A percentile compares a stretch with the other conserved stretches of the same genome.
These are phyloP conservation scores for Colletotrichum horii DNA, from an alignment of 2,329 filamentous ascomycete genomes.

Conservation along the genomic window DNA sequence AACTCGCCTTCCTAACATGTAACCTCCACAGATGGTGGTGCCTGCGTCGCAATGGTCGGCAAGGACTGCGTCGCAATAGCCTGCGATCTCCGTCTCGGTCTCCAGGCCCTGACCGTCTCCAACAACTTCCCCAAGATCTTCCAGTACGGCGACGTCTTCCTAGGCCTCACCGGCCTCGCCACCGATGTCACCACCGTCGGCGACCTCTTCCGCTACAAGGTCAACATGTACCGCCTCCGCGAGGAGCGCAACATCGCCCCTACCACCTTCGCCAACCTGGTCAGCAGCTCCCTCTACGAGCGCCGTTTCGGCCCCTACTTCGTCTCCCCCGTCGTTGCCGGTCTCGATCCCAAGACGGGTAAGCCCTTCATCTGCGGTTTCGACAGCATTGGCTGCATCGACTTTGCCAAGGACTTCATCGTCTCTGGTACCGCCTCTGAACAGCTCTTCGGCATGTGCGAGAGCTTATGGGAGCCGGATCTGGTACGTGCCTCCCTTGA, in stretches of 20 bases:
- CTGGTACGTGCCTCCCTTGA: constrained; percentile 64
- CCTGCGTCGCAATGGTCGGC: constrained; percentile 98
- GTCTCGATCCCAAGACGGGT: constrained; percentile 91
- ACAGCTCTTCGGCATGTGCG: constrained; percentile 98
- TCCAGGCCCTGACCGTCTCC: constrained; percentile 95
- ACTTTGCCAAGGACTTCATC: constrained; percentile 99
- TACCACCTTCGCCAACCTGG: constrained; percentile 94
- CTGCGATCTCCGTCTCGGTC: constrained; percentile 96
- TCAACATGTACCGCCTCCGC: constrained; percentile 99
- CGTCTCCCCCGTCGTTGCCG: constrained; percentile 91
- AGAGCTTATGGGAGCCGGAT: constrained; percentile 97
- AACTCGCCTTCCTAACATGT: constrained; percentile 23
- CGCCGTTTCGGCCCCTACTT: constrained; percentile 96
- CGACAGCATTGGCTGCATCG: constrained; percentile 98
- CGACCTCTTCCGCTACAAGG: constrained; percentile 99
- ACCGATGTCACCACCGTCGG: constrained; percentile 95
- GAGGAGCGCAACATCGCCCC: constrained; percentile 97
- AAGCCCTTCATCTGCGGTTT: constrained; percentile 99
- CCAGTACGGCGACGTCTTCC: constrained; percentile 93
- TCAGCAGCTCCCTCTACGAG: constrained; percentile 91
- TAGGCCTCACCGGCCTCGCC: constrained; percentile 93
- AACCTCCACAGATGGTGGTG: constrained; percentile 73
- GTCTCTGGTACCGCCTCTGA: constrained; percentile 95
- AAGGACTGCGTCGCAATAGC: constrained; percentile 99
- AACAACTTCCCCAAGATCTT: constrained; percentile 99